Evolutionary conservation across 2,329 filamentous ascomycete species (phyloP).

Genomic region (Eurotiales sp.): DNA sequence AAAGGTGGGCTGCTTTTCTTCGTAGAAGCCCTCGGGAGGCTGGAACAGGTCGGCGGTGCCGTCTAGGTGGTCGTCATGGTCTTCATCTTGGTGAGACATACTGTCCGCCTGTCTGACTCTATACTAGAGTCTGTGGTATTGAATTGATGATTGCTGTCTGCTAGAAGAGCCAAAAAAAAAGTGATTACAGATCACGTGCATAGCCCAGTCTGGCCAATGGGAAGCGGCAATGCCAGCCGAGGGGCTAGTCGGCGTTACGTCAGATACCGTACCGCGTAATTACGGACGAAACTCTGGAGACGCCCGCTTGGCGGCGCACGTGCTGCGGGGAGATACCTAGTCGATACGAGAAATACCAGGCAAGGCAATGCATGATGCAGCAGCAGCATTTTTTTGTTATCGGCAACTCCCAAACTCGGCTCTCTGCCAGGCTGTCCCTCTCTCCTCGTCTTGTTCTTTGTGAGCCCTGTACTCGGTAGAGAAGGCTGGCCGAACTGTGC

Average conservation of each 20-base stretch:
- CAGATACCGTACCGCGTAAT: background rate
- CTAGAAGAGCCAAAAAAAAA: too few species aligned
- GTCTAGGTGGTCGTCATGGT: constrained; percentile 30
- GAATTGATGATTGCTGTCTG: too few species aligned
- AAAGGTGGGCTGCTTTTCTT: constrained; percentile 70
- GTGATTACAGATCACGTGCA: constrained; percentile 8
- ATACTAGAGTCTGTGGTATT: too few species aligned
- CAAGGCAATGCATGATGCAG: too few species aligned
- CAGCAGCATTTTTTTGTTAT: too few species aligned
- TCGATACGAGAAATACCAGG: background rate
- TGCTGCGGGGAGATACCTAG: constrained; percentile 12
- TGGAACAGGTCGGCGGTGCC: constrained; percentile 59
- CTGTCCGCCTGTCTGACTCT: too few species aligned
- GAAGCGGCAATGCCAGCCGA: background rate
- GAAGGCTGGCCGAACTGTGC: too few species aligned
- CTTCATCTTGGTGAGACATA: constrained; percentile 23
- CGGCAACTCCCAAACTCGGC: too few species aligned
- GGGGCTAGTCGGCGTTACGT: background rate
- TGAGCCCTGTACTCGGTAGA: too few species aligned
- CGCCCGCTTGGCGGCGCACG: background rate
- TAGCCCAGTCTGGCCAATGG: background rate
- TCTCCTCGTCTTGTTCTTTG: background rate
- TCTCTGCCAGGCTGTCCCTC: too few species aligned
- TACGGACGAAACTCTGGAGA: background rate
- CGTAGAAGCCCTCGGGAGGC: constrained; percentile 77